These are phyloP conservation scores for Aspergillus indologenus DNA, from an alignment of 495 filamentous ascomycete genomes.

Conservation along the genomic window DNA sequence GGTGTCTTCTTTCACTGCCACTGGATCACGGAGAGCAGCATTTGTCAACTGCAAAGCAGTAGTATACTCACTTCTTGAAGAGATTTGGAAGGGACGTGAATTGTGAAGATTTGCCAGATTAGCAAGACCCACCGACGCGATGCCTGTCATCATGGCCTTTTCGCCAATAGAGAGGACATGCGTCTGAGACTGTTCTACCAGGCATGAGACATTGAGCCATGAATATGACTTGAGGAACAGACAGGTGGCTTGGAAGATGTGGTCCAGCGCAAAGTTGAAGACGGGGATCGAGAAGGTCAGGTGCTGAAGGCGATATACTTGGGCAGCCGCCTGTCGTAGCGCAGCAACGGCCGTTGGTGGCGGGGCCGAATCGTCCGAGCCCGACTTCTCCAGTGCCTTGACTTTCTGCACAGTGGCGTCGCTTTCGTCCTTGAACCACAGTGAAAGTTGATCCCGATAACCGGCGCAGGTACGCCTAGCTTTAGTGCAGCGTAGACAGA, in stretches of 20 bases:
- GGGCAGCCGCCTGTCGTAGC: not conserved
- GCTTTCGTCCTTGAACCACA: constrained; percentile 4
- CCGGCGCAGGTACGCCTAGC: constrained; percentile 1
- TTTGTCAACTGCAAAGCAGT: constrained; percentile 4
- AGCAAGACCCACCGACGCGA: constrained; percentile 1
- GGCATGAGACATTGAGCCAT: not conserved
- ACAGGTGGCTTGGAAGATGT: not conserved
- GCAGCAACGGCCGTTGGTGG: not conserved
- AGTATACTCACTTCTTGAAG: not conserved
- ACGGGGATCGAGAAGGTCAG: not conserved
- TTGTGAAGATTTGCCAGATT: not conserved
- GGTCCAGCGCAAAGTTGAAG: constrained; percentile 2
- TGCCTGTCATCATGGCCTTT: constrained; percentile 2
- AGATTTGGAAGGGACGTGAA: not conserved
- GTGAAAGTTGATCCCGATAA: not conserved
- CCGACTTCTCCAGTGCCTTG: not conserved
- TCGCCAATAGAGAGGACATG: not conserved
- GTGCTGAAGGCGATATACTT: not conserved
- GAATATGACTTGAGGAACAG: constrained; percentile 1
- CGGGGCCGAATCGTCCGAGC: not conserved
- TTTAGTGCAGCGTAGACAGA: not conserved
- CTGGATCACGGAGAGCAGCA: not conserved
- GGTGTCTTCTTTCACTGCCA: not conserved
- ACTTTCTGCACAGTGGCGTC: not conserved
- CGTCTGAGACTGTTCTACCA: not conserved